Base-by-base conservation (phyloP, 2,329 filamentous ascomycete species). In the Phialophora tarda region DNA sequence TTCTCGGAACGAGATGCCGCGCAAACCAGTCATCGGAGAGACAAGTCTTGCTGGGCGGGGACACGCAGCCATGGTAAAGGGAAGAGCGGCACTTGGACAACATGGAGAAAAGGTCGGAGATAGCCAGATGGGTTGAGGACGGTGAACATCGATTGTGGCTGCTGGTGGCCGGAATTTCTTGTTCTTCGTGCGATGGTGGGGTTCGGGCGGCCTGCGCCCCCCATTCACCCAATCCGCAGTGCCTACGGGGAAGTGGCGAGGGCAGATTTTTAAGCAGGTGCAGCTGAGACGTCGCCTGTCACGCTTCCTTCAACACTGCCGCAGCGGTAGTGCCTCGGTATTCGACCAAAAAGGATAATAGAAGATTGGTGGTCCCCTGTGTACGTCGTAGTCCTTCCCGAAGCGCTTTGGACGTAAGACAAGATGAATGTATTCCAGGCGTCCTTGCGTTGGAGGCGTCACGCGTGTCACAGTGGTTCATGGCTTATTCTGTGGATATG, bases 1-100 rank as follows among this genome's bases (percentile, higher is more conserved):
- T 51, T 23, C 53, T 61, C 62, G 62, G 66, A 57, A 65, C 23
- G 41, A 68, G 66, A 54, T 68, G 66, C 66, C 66, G 66, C 63
- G 66, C 66, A 65, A 59, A 50, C 66, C 66, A 68, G 54, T 68
- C 62, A 68, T 55, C 17, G 41, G 32, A 53, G 62, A 61, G 50
- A 17, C 34, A 48, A 48, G 47, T 51, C 32, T 28, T 62, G 57
- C 53, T 21, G 47, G 48, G 28, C 30, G 50, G 54, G 50, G 61
- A 44, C 34, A 11, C 26, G 26, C 30, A 38, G 47, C 12, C 50
- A 55, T 57, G 34, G 58, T n/a, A 60, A 32, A 53, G 56, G 58
- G 59, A 53, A 11, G 26, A 61, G 59, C 59, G 48, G 59, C 48
- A 44, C 21, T 50, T 23, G 47, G 53, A 61, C 59, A 26, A 41